These are phyloP conservation scores for Blastomyces emzantsi DNA, from an alignment of 2,329 filamentous ascomycete genomes.

Conservation along the genomic window DNA sequence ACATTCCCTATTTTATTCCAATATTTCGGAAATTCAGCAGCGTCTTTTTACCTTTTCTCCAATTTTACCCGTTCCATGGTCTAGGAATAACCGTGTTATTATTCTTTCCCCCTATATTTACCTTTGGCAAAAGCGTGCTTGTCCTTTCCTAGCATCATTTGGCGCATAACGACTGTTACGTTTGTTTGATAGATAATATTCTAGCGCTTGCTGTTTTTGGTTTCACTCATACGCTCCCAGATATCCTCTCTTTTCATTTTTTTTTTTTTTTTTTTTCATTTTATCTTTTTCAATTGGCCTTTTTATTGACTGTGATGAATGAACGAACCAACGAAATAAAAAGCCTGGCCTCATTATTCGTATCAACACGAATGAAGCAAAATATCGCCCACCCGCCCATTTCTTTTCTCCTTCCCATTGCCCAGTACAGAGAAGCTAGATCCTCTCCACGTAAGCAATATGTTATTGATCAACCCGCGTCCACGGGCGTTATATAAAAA, in stretches of 20 bases:
- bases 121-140: not conserved
- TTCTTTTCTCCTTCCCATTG: not conserved
- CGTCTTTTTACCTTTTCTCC: not conserved
- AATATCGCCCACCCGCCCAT: not conserved
- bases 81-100: not conserved
- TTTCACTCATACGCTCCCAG: not conserved
- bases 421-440: not conserved
- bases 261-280: not conserved
- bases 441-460: not conserved
- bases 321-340: no score
- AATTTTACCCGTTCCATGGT: not conserved
- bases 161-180: not conserved
- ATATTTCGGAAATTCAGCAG: not conserved
- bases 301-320: not conserved
- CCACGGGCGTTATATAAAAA: no score
- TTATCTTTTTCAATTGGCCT: not conserved
- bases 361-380: not conserved
- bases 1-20: not conserved
- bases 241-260: not conserved
- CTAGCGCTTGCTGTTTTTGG: not conserved
- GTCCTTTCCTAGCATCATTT: not conserved
- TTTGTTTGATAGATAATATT: not conserved
- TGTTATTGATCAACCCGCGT: no score
- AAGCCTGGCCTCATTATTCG: no score
- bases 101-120: not conserved